A percentile compares a stretch with the other conserved stretches of the same genome.
Evolutionary conservation across 148 eudicot species (phyloP).

Genomic region (Camellia granthamiana): DNA sequence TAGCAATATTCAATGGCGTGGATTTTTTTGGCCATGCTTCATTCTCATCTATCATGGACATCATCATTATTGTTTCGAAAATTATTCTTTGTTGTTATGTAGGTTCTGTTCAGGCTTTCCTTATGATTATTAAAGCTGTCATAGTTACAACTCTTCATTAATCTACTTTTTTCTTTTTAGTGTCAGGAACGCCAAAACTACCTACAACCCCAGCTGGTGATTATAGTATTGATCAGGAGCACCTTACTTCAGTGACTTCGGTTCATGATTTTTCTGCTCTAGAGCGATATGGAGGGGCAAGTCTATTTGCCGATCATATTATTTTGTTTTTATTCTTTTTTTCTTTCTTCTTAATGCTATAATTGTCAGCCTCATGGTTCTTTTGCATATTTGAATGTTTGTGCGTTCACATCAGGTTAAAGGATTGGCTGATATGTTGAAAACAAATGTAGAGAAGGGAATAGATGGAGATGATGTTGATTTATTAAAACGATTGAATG

Average conservation of each 20-base stretch:
- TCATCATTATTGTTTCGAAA: background rate
- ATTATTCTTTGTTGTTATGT: background rate
- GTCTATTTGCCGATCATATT: conserved; percentile 18
- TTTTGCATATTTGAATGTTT: background rate
- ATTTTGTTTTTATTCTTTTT: background rate
- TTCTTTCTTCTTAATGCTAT: background rate
- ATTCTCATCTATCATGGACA: background rate
- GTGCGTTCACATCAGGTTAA: conserved; percentile 41
- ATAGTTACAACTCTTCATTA: background rate
- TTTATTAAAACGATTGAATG: conserved; percentile 45
- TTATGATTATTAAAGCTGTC: background rate
- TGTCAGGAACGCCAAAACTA: conserved; percentile 33
- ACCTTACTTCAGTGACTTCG: conserved; percentile 60
- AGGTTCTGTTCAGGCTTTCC: background rate
- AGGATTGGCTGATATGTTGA: conserved; percentile 56
- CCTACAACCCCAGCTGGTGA: conserved; percentile 44
- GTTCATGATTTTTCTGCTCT: conserved; percentile 63
- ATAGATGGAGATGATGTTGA: conserved; percentile 61
- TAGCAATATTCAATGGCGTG: background rate
- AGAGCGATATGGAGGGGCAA: conserved; percentile 73
- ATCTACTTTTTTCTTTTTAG: conserved; percentile 7
- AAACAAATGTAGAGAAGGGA: conserved; percentile 68
- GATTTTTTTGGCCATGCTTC: background rate
- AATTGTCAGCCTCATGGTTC: background rate
- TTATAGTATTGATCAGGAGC: conserved; percentile 53